Conservation (phyloP, 495 filamentous ascomycete species). For the Beverwykella pulmonaria region DNA sequence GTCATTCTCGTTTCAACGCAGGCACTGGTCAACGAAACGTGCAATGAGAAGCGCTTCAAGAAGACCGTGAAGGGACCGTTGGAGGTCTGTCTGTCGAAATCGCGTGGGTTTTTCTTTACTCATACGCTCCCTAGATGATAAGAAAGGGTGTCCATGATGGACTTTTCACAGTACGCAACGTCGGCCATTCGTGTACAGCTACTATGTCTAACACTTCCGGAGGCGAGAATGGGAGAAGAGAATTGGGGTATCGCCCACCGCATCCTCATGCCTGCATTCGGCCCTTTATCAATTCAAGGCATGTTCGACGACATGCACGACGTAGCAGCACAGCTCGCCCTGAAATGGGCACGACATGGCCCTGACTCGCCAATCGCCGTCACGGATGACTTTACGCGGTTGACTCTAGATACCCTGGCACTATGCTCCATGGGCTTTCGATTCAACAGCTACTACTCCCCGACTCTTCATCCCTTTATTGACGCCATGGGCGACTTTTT, state of each 20-base stretch:
- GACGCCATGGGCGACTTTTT: slow-evolving; percentile 65
- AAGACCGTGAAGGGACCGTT: background rate
- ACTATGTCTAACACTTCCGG: background rate
- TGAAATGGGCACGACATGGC: slow-evolving; percentile 75
- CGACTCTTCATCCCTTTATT: slow-evolving; percentile 57
- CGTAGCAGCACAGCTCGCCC: slow-evolving; percentile 66
- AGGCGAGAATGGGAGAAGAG: slow-evolving; percentile 48
- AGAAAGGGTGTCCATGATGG: background rate
- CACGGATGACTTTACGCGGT: slow-evolving; percentile 72
- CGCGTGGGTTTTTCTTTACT: background rate
- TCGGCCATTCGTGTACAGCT: background rate
- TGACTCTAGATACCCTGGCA: slow-evolving; percentile 73
- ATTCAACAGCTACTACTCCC: slow-evolving; percentile 75
- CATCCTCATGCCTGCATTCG: slow-evolving; percentile 70
- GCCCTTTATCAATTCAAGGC: slow-evolving; percentile 65
- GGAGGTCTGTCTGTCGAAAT: background rate
- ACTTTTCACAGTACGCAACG: background rate
- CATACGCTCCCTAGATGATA: background rate
- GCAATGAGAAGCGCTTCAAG: background rate
- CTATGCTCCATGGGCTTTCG: slow-evolving; percentile 72
- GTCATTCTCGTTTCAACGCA: background rate
- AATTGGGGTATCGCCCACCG: slow-evolving; percentile 75
- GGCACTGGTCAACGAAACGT: background rate
- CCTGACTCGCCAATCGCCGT: slow-evolving; percentile 58
- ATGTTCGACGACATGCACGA: slow-evolving; percentile 65